Evolutionary conservation across 2,329 filamentous ascomycete species (phyloP), one percentile per base, ranked within the genome.

Genomic region (Botrytis tulipae): DNA sequence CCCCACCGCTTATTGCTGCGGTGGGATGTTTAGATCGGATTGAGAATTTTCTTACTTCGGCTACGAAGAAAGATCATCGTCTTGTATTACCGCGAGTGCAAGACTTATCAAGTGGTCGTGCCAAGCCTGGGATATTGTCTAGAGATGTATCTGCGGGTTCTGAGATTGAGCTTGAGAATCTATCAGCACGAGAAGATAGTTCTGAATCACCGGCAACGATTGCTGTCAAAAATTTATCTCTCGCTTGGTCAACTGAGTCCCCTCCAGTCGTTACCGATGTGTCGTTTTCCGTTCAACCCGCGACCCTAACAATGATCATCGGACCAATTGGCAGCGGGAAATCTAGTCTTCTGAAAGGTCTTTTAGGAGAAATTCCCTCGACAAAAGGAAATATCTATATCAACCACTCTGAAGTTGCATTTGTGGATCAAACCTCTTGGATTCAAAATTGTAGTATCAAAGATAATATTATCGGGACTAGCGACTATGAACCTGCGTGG

Each of bases 401-500:
- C n/a, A 29, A 29, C 25, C n/a, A 29, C n/a, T 51, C 51, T 25
- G 44, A 74, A 48, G 71, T 82, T 18, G 83, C 82, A 2, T 86
- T 84, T 74, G 85, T 83, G 73, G 82, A 83, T 65, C 85, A 87
- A 73, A 78, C 77, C 1, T 82, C 85, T 0, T 87, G 84, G 84
- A 80, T 86, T 4, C 79, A 81, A 4, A 86, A 86, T 71, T 79
- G 76, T 1, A 83, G 80, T 0, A 77, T 86, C 57, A 78, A 79
- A 25, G 76, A 83, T 0, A 84, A 84, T 60, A 84, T 86, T 4
- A 73, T 83, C 1, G 84, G 82, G 0, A 73, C 76, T 16, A 74
- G 75, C 66, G 81, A 82, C 1, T 86, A 84, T 73, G 84, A 91
- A 40, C 82, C 85, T 37, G 82, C 81, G 14, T 91, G 90, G 89